Percentiles rank a stretch among this genome's conserved stretches.
These are phyloP conservation scores for Pleurotus citrinopileatus DNA, from an alignment of 768 basidiomycete genomes.

Conservation along the genomic window DNA sequence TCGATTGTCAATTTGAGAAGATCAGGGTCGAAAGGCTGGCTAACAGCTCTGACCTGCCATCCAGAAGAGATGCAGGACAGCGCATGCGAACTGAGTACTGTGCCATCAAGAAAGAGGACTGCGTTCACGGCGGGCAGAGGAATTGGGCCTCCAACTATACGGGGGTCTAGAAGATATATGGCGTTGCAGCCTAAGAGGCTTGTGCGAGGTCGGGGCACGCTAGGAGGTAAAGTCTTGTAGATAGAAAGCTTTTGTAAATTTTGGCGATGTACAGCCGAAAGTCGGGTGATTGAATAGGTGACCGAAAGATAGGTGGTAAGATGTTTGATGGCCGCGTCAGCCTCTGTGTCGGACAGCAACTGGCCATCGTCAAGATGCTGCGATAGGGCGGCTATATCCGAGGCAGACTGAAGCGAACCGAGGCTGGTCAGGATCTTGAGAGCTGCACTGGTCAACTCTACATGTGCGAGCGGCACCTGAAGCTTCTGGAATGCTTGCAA, in stretches of 20 bases:
- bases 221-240: conserved; percentile 22
- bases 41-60: neutral
- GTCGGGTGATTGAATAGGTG: neutral
- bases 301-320: neutral
- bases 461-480: conserved; percentile 32
- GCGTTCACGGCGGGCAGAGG: conserved; percentile 22
- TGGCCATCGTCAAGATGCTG: neutral
- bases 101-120: conserved; percentile 26
- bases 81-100: neutral
- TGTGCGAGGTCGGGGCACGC: conserved; percentile 8
- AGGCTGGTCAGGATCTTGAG: neutral
- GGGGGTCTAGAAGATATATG: neutral
- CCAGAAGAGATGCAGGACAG: neutral
- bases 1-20: conserved; percentile 25
- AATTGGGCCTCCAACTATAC: neutral
- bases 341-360: neutral
- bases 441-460: conserved; percentile 5
- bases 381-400: neutral
- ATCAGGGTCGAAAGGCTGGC: conserved; percentile 8
- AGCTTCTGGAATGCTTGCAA: conserved; percentile 22
- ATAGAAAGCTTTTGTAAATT: conserved; percentile 24
- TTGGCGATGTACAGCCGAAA: neutral
- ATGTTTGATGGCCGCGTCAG: neutral
- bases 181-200: neutral
- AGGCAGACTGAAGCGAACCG: neutral